Percentiles rank a stretch among this genome's conserved stretches.
phyloP scores from a whole-genome alignment of 768 basidiomycete species.

The Lactarius akahatsu region DNA sequence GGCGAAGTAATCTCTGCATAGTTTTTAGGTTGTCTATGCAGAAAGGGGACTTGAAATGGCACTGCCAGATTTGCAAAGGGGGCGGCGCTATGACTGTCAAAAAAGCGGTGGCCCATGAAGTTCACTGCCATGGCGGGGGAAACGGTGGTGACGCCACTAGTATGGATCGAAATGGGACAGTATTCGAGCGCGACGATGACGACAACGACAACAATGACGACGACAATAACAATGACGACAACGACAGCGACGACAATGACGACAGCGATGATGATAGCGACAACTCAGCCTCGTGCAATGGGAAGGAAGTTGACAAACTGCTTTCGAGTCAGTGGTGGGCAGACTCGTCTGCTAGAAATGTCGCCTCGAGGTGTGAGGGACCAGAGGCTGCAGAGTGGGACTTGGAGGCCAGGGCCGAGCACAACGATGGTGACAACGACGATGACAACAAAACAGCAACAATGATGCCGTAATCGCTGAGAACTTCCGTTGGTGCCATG shows the following conservation, averaged over 20 bases:
- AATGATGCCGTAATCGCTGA: constrained; percentile 48
- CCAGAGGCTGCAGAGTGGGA: constrained; percentile 25
- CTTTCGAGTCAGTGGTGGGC: constrained; percentile 17
- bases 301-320: not conserved
- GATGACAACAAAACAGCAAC: not conserved
- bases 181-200: constrained; percentile 1
- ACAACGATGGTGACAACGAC: no score
- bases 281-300: not conserved
- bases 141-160: constrained; percentile 25
- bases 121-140: not conserved
- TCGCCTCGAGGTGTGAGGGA: constrained; percentile 19
- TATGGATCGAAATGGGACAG: constrained; percentile 13
- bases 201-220: constrained; percentile 19
- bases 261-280: no score
- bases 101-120: constrained; percentile 38
- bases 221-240: constrained; percentile 10
- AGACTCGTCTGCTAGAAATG: constrained; percentile 21
- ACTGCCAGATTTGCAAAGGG: constrained; percentile 36
- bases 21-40: constrained; percentile 29
- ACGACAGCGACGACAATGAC: no score
- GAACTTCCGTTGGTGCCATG: constrained; percentile 35
- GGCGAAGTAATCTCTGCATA: constrained; percentile 10
- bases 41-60: constrained; percentile 32
- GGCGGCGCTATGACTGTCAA: constrained; percentile 31
- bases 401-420: constrained; percentile 17